phyloP scores from a whole-genome alignment of 2,329 filamentous ascomycete species.

The Aspergillus udagawae region DNA sequence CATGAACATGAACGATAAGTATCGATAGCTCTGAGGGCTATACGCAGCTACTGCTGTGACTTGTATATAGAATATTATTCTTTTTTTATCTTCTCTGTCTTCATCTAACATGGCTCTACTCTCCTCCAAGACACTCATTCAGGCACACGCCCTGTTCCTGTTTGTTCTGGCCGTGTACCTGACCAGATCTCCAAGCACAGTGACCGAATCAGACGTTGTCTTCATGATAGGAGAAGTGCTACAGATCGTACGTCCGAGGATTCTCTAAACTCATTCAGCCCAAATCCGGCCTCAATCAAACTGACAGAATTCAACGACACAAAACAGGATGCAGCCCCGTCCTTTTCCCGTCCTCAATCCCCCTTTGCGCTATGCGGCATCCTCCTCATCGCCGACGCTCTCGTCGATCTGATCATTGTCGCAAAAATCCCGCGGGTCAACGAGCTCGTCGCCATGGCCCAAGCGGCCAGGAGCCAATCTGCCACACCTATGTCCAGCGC shows the following conservation, averaged over 20 bases:
- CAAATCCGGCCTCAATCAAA: not conserved
- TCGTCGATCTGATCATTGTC: constrained; percentile 63
- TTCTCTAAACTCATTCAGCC: not conserved
- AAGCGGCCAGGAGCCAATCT: constrained; percentile 53
- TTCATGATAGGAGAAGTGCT: constrained; percentile 79
- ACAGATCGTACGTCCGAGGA: constrained; percentile 59
- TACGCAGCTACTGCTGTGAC: not conserved
- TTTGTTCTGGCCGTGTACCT: constrained; percentile 80
- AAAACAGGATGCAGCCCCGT: constrained; percentile 51
- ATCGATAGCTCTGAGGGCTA: constrained; percentile 1
- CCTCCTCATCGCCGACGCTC: constrained; percentile 62
- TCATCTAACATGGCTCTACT: constrained; percentile 67
- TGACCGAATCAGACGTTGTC: constrained; percentile 77
- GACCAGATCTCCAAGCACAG: constrained; percentile 64
- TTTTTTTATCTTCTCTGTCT: not conserved
- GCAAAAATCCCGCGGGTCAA: constrained; percentile 57
- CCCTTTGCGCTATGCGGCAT: constrained; percentile 64
- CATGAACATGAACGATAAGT: constrained; percentile 5
- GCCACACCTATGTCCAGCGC: constrained; percentile 10
- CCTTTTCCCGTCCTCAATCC: constrained; percentile 66
- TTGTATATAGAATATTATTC: constrained; percentile 1
- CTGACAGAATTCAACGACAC: constrained; percentile 18
- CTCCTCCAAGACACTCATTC: constrained; percentile 75
- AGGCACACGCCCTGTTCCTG: constrained; percentile 78
- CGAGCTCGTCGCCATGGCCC: constrained; percentile 62